These are phyloP conservation scores for Trichoderma reesei DNA, from an alignment of 495 filamentous ascomycete species.

Conservation along the genomic window DNA sequence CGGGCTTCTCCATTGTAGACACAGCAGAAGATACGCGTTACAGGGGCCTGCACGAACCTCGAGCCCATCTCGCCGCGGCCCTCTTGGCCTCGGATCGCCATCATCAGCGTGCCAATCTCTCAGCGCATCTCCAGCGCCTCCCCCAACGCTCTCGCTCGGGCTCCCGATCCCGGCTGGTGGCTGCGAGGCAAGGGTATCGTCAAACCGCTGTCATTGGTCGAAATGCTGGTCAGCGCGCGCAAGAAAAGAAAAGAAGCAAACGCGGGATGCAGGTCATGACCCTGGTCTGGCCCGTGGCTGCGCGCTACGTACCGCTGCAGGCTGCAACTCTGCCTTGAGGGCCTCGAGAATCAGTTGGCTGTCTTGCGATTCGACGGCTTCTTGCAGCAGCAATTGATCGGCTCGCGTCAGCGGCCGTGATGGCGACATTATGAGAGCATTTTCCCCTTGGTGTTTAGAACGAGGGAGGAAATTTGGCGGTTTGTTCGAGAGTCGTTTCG, in stretches of 20 bases:
- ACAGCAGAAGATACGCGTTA: neutral
- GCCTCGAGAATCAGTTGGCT: slow-evolving; percentile 10
- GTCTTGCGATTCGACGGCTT: slow-evolving; percentile 9
- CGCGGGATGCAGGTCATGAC: neutral
- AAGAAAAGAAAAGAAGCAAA: neutral
- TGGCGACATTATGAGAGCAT: slow-evolving; percentile 2
- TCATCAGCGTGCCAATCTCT: neutral
- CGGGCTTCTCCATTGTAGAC: neutral
- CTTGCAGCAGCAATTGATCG: slow-evolving; percentile 1
- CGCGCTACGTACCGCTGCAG: slow-evolving; percentile 7
- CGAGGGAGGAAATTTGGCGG: neutral
- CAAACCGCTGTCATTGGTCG: neutral
- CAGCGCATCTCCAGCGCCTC: neutral
- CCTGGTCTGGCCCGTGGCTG: neutral
- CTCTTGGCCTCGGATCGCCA: neutral
- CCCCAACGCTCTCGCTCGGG: neutral
- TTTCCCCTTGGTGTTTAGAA: neutral
- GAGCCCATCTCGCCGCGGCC: neutral
- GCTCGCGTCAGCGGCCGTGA: neutral
- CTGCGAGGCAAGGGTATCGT: neutral
- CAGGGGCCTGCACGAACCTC: neutral
- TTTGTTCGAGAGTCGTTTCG: neutral
- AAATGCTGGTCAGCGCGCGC: neutral
- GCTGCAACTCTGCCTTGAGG: neutral
- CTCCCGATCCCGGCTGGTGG: neutral